Base-by-base conservation (phyloP, 1,284 basidiomycete species). In the Cryptococcus sp. region DNA sequence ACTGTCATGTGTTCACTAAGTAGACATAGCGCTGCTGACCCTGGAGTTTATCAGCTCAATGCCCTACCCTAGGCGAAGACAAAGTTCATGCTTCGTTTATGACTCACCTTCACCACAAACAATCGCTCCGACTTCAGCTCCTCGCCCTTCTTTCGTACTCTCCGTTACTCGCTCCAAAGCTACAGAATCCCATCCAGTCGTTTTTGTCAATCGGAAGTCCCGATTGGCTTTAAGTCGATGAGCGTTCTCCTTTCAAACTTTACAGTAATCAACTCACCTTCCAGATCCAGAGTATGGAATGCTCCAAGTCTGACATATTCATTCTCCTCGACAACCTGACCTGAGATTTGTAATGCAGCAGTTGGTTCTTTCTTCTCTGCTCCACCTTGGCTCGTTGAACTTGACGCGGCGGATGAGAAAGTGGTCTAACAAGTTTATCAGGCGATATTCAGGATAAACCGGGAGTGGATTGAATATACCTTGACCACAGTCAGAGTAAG, bases 1-100 rank as follows among this genome's bases (percentile, higher is more conserved):
- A 96, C 82, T 0, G 96, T 99, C 87, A 98, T 97, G 77, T 98
- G 92, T 65, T 97, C 87, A 0, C 92, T 96, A 30, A 99, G 80
- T 31, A 99, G 79, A 74, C 95, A 98, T 67, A 98, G 89, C 2
- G 89, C 88, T 0, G 96, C 96, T 3, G 85, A 87, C 14, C 95
- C 93, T 86, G 56, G n/a, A 13, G 10, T n/a, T 49, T 3, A 7
- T 36, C 7, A 34, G 36, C 51, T 41, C 41, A 35, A 30, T 47
- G 0, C 31, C 14, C 35, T 42, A 46, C 23, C 23, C 23, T 10
- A 15, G 38, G 42, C 47, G 6, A 14, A 41, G 31, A 42, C 30
- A 13, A 10, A 8, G 13, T 11, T 23, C 23, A 23, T 4, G n/a
- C 33, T 15, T 33, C 30, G 13, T 38, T 14, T 14, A 23, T 32